Percentiles rank a stretch among this genome's conserved stretches.
phyloP scores from a whole-genome alignment of 1,284 basidiomycete genomes.

The Boletellus dicymbophilus region DNA sequence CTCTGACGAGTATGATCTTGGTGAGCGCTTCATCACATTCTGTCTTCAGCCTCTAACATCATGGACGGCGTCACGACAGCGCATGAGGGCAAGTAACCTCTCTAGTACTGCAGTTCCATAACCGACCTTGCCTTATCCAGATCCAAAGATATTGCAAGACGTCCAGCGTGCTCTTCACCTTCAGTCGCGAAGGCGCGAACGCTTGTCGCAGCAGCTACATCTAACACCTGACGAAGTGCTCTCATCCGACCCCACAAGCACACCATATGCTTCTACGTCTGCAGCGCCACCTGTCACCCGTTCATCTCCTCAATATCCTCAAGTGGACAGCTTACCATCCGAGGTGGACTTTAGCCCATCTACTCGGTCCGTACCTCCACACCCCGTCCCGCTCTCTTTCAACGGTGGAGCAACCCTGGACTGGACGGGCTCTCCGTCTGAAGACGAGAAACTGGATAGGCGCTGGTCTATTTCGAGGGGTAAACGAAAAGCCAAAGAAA shows the following conservation, averaged over 20 bases:
- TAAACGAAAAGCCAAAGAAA: conserved; percentile 63
- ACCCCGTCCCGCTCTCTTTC: conserved; percentile 63
- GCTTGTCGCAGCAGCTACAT: conserved; percentile 41
- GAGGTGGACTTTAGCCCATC: conserved; percentile 78
- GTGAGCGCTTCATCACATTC: conserved; percentile 43
- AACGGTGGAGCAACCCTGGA: conserved; percentile 70
- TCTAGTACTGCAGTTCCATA: conserved; percentile 10
- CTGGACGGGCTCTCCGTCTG: conserved; percentile 54
- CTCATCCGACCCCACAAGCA: conserved; percentile 19
- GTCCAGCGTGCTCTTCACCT: conserved; percentile 70
- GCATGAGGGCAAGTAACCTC: conserved; percentile 57
- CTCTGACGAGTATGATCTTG: conserved; percentile 73
- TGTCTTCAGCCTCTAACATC: conserved; percentile 16
- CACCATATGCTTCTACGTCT: conserved; percentile 38
- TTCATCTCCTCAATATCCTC: conserved; percentile 37
- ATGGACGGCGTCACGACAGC: conserved; percentile 39
- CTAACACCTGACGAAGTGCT: conserved; percentile 26
- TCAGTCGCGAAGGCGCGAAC: conserved; percentile 71
- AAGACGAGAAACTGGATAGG: conserved; percentile 58
- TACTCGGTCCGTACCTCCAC: conserved; percentile 42
- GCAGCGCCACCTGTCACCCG: conserved; percentile 26
- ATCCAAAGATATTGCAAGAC: conserved; percentile 72
- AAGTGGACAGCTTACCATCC: conserved; percentile 31
- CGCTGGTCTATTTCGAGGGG: conserved; percentile 61
- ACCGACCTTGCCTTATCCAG: conserved; percentile 37